Percentiles rank a stretch among this genome's conserved stretches.
phyloP scores from a whole-genome alignment of 352 stramenopile genomes.

The Globisporangium orthogonon region DNA sequence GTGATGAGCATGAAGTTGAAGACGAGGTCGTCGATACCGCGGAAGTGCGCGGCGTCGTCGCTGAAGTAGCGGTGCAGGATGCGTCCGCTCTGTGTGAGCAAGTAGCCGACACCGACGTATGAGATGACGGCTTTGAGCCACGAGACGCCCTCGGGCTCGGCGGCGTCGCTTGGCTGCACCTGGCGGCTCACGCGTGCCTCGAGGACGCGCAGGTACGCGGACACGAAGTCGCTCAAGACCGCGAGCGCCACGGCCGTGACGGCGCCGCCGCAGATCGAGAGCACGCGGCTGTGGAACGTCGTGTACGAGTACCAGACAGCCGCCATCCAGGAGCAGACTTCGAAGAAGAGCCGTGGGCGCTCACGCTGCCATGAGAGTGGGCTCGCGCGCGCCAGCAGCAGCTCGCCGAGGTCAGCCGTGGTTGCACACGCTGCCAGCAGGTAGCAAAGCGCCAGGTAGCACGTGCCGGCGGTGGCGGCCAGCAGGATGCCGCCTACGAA shows the following conservation, averaged over 20 bases:
- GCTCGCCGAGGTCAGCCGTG: constrained; percentile 24
- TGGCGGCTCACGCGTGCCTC: constrained; percentile 35
- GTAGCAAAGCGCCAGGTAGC: constrained; percentile 48
- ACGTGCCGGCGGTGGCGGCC: constrained; percentile 32
- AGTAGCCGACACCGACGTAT: constrained; percentile 58
- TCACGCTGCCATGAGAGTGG: constrained; percentile 44
- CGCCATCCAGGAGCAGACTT: constrained; percentile 69
- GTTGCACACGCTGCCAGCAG: constrained; percentile 18
- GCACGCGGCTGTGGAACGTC: constrained; percentile 31
- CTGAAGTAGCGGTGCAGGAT: constrained; percentile 44
- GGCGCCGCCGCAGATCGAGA: constrained; percentile 41
- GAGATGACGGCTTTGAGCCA: constrained; percentile 67
- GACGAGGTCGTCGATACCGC: constrained; percentile 52
- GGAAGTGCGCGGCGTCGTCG: constrained; percentile 19
- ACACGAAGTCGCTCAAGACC: constrained; percentile 45
- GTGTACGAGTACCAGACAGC: constrained; percentile 68
- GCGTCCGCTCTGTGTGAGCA: constrained; percentile 43
- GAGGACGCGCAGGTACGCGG: constrained; percentile 46
- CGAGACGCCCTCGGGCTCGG: constrained; percentile 29
- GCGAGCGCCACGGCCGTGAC: constrained; percentile 33
- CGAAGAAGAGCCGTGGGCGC: constrained; percentile 50
- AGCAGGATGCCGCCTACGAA: constrained; percentile 52
- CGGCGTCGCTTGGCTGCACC: constrained; percentile 13
- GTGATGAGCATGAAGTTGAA: constrained; percentile 70
- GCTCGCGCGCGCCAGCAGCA: constrained; percentile 49